These are phyloP conservation scores for Senna tora DNA, from an alignment of 306 rosid genomes.

Conservation along the genomic window DNA sequence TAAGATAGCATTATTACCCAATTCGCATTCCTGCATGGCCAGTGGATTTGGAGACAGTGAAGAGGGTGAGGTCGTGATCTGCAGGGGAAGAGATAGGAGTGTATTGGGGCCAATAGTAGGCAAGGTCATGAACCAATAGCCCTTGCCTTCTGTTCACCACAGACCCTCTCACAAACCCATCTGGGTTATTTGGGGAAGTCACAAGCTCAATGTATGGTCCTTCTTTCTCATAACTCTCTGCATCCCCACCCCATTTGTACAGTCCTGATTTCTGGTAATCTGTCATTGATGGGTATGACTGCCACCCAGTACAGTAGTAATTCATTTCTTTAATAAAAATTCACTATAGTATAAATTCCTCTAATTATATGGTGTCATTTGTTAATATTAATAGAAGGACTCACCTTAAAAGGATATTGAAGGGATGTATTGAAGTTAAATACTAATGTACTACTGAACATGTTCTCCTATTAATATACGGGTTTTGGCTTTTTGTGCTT, in stretches of 20 bases:
- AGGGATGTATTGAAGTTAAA: too few relatives aligned
- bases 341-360: too few relatives aligned
- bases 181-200: constrained; percentile 94
- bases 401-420: too few relatives aligned
- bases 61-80: constrained; percentile 65
- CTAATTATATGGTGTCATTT: too few relatives aligned
- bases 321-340: too few relatives aligned
- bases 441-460: too few relatives aligned
- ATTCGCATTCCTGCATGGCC: constrained; percentile 94
- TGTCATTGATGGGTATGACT: constrained; percentile 86
- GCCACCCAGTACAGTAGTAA: too few relatives aligned
- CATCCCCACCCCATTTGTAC: constrained; percentile 85
- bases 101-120: constrained; percentile 96
- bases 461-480: too few relatives aligned
- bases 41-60: constrained; percentile 81
- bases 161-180: constrained; percentile 65
- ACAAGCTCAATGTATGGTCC: constrained; percentile 85
- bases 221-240: constrained; percentile 49
- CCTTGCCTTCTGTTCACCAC: constrained; percentile 70
- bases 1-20: too few relatives aligned
- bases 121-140: constrained; percentile 73
- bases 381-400: too few relatives aligned
- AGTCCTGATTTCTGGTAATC: constrained; percentile 80
- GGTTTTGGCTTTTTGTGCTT: too few relatives aligned
- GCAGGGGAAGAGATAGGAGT: constrained; percentile 78